Percentiles rank a stretch among this genome's conserved stretches.
phyloP scores from a whole-genome alignment of 108 stramenopile genomes.

The Cylindrotheca fusiformis region DNA sequence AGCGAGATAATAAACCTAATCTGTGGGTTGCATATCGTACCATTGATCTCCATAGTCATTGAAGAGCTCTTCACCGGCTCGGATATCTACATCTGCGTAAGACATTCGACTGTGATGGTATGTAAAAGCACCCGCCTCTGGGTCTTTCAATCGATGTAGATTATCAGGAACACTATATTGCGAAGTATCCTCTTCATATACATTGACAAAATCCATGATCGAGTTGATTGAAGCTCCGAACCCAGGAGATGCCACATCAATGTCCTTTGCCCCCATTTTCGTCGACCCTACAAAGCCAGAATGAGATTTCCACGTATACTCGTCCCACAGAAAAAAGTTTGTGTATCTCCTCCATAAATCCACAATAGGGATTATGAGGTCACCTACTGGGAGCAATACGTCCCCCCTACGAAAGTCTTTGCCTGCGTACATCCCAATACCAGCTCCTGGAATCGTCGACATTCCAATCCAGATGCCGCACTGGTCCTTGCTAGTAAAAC shows the following conservation, averaged over 20 bases:
- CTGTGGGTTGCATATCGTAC: too few relatives aligned
- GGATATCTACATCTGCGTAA: conserved; percentile 41
- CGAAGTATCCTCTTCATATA: neutral
- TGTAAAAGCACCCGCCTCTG: conserved; percentile 53
- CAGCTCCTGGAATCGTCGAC: conserved; percentile 32
- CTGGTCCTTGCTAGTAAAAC: too few relatives aligned
- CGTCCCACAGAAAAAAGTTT: conserved; percentile 40
- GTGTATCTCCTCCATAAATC: conserved; percentile 30
- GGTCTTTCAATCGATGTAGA: conserved; percentile 20
- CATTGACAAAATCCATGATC: conserved; percentile 25
- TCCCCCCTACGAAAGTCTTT: conserved; percentile 31
- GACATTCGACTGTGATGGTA: conserved; percentile 38
- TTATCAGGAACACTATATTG: neutral
- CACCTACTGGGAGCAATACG: conserved; percentile 13
- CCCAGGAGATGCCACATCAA: conserved; percentile 13
- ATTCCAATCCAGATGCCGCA: conserved; percentile 1
- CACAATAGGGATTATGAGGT: conserved; percentile 45
- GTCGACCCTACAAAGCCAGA: conserved; percentile 23
- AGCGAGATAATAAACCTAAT: too few relatives aligned
- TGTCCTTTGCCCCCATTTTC: neutral
- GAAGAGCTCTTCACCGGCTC: conserved; percentile 57
- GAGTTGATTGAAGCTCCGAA: conserved; percentile 33
- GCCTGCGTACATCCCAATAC: conserved; percentile 61
- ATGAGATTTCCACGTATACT: conserved; percentile 65
- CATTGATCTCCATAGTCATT: conserved; percentile 43